A percentile compares a stretch with the other conserved stretches of the same genome.
Conservation (phyloP, 2,329 filamentous ascomycete species). For the Penicillium digitatum region DNA sequence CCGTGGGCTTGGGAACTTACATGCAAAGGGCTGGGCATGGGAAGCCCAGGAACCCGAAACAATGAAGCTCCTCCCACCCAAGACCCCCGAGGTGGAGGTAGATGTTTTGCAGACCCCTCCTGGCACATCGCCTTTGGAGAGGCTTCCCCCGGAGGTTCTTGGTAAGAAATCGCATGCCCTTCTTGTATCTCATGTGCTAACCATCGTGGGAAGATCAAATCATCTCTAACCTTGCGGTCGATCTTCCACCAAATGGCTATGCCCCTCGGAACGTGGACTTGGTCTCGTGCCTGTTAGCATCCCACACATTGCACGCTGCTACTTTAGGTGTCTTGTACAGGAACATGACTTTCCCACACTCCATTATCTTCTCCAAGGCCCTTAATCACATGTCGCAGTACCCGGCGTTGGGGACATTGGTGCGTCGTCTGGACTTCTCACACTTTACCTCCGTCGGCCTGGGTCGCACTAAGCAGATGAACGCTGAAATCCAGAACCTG, state of each 20-base stretch:
- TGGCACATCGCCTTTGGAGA: conserved; percentile 57
- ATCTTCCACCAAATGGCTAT: conserved; percentile 70
- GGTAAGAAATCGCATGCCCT: conserved; percentile 49
- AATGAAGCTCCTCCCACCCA: conserved; percentile 15
- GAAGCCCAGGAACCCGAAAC: conserved; percentile 32
- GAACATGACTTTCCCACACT: conserved; percentile 78
- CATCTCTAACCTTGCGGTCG: conserved; percentile 68
- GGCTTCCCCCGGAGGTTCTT: conserved; percentile 65
- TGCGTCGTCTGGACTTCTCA: conserved; percentile 76
- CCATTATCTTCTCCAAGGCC: conserved; percentile 77
- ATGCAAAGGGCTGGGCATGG: conserved; percentile 43
- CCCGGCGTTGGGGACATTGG: conserved; percentile 66
- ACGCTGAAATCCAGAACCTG: conserved; percentile 69
- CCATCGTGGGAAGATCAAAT: conserved; percentile 56
- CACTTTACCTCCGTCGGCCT: conserved; percentile 78
- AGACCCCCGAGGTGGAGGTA: conserved; percentile 19
- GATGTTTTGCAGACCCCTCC: conserved; percentile 19
- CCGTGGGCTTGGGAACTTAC: conserved; percentile 33
- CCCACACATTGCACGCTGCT: conserved; percentile 66
- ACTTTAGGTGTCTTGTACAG: conserved; percentile 72
- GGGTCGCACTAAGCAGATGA: conserved; percentile 70
- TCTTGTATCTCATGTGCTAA: conserved; percentile 4
- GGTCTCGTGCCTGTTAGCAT: conserved; percentile 71
- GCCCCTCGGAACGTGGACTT: conserved; percentile 73
- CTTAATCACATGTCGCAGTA: conserved; percentile 65